Conservation (phyloP, 2,329 filamentous ascomycete species). For the Orbilia blumenaviensis region DNA sequence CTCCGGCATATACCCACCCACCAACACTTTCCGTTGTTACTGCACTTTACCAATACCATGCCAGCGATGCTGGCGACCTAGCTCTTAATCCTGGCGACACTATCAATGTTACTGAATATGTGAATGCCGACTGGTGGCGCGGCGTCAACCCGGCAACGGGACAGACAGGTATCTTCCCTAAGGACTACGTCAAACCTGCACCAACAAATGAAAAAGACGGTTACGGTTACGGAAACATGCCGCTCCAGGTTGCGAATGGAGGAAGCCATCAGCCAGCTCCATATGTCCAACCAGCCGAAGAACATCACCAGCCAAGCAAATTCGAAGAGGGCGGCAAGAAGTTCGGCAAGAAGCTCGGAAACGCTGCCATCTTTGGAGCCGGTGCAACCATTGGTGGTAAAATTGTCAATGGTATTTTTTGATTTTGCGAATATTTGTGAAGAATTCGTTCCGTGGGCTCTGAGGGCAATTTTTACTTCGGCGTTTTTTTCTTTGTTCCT, state of each 20-base stretch:
- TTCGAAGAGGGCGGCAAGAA: constrained; percentile 84
- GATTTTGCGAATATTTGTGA: constrained; percentile 58
- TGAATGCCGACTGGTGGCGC: constrained; percentile 98
- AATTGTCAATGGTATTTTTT: constrained; percentile 90
- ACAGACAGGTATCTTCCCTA: constrained; percentile 92
- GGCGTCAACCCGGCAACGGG: constrained; percentile 84
- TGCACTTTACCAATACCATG: constrained; percentile 84
- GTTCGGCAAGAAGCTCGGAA: constrained; percentile 92
- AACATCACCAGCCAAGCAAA: constrained; percentile 68
- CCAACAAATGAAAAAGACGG: constrained; percentile 64
- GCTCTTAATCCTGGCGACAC: constrained; percentile 81
- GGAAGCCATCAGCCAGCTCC: constrained; percentile 67
- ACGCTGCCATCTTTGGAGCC: constrained; percentile 86
- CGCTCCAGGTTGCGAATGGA: constrained; percentile 54
- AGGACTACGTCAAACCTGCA: constrained; percentile 80
- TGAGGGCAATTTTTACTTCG: not conserved
- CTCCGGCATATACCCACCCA: constrained; percentile 67
- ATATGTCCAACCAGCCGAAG: constrained; percentile 61
- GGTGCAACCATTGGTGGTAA: constrained; percentile 90
- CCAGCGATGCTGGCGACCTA: constrained; percentile 81
- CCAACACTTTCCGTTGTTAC: constrained; percentile 76
- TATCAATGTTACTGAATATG: constrained; percentile 84
- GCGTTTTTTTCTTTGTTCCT: not conserved
- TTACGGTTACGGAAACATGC: constrained; percentile 56
- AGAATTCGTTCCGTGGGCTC: not conserved